phyloP scores from a whole-genome alignment of 768 basidiomycete species.

The Mycena metata region DNA sequence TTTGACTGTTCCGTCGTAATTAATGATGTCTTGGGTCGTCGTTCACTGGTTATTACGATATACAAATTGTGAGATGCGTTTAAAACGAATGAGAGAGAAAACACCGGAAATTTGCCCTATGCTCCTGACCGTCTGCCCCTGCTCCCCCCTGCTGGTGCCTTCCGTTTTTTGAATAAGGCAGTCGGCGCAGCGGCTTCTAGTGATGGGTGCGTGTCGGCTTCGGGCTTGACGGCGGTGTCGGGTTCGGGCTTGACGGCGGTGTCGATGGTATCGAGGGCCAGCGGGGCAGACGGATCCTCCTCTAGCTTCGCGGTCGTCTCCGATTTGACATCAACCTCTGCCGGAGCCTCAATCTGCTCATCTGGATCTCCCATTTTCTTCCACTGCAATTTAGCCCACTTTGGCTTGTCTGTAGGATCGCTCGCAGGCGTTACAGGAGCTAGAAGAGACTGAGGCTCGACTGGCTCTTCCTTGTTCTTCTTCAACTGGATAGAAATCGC shows the following conservation, averaged over 20 bases:
- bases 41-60: neutral
- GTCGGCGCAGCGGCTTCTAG: conserved; percentile 16
- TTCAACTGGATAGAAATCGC: conserved; percentile 75
- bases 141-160: conserved; percentile 41
- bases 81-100: conserved; percentile 1
- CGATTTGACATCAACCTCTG: neutral
- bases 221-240: too few species aligned
- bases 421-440: conserved; percentile 24
- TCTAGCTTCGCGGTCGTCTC: conserved; percentile 2
- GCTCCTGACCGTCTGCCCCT: conserved; percentile 38
- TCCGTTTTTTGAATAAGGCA: conserved; percentile 51
- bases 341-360: neutral
- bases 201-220: conserved; percentile 19
- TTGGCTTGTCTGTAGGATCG: conserved; percentile 36
- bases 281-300: neutral
- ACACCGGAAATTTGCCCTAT: conserved; percentile 13
- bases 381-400: conserved; percentile 53
- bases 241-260: conserved; percentile 30
- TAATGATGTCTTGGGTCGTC: neutral
- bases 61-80: conserved; percentile 11
- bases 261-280: conserved; percentile 3
- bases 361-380: conserved; percentile 37
- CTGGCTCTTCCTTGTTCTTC: conserved; percentile 64
- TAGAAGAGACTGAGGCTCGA: conserved; percentile 34
- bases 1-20: conserved; percentile 42